Base-by-base conservation (phyloP, 129 eudicot genomes). In the Pulicaria dysenterica region DNA sequence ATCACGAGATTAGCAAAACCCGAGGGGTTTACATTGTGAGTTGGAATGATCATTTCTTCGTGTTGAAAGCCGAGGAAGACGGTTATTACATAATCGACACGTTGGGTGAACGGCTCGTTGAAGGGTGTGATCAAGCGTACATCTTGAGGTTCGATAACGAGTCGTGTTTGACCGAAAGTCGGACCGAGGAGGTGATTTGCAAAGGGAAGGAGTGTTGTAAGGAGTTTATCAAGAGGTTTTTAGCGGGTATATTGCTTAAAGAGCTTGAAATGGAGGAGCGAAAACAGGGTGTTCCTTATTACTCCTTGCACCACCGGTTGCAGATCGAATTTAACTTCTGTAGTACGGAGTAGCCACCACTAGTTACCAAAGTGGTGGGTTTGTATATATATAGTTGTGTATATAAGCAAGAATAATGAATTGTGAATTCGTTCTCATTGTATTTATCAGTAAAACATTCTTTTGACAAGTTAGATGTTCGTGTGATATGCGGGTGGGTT, bases 31-130 rank as follows among this genome's bases (percentile, higher is more conserved):
- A 90, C 69, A 84, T 89, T 3, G 83, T 89, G 12, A 89, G 96
- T 66, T 89, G 96, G 96, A 89, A 89, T 50, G 93, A 90, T 53
- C 96, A 90, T 79, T 90, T 90, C 81, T 87, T 90, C 36, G 88
- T 90, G 70, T 47, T 90, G 80, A 87, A 87, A 60, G 85, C 58
- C 3, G 94, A 83, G 16, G 74, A 64, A n/a, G 60, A 82, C 44
- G 83, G 84, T 6, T 81, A 80, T 45, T 77, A 81, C 72, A 68
- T 91, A 13, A 80, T 88, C n/a, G 95, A 86, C 69, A 84, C 92
- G 19, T 77, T 88, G 70, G 95, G 90, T 2, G 90, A 82, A 58
- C 74, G 92, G 74, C 90, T 86, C 47, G 77, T 38, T 17, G 95
- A 91, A 75, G 92, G 92, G 40, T 91, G 92, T 75, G 73, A 74